phyloP scores from a whole-genome alignment of 192 early-diverging fungal species.

The Funneliformis geosporum region DNA sequence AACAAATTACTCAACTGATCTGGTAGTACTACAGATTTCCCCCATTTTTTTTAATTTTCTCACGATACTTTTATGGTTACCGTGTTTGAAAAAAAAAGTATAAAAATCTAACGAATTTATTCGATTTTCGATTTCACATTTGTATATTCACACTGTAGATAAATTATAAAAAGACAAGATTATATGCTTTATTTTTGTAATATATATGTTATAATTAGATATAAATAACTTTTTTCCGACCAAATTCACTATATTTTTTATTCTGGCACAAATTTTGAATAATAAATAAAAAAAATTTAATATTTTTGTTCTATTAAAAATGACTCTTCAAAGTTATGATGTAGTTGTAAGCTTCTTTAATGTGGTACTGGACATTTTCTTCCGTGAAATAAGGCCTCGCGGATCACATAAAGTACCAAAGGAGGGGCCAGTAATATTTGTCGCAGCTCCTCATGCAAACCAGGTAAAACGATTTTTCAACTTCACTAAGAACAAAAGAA shows the following conservation, averaged over 20 bases:
- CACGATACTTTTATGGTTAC: background rate
- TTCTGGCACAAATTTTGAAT: too few species aligned
- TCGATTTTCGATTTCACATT: too few species aligned
- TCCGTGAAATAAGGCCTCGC: conserved; percentile 85
- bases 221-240: too few species aligned
- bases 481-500: too few species aligned
- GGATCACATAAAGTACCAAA: conserved; percentile 82
- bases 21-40: background rate
- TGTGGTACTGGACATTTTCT: conserved; percentile 74
- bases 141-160: too few species aligned
- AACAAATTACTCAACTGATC: background rate
- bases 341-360: conserved; percentile 66
- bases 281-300: background rate
- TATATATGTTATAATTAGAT: too few species aligned
- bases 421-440: conserved; percentile 93
- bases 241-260: too few species aligned
- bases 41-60: background rate
- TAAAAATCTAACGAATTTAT: background rate
- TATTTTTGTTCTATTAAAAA: conserved; percentile 10
- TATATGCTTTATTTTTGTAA: too few species aligned
- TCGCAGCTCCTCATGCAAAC: conserved; percentile 78
- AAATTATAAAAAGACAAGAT: too few species aligned
- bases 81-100: background rate
- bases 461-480: conserved; percentile 48
- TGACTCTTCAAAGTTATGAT: conserved; percentile 66